A percentile compares a stretch with the other conserved stretches of the same genome.
Conservation (phyloP, 208 protist genomes). For the Vickermania spadyakhi region DNA sequence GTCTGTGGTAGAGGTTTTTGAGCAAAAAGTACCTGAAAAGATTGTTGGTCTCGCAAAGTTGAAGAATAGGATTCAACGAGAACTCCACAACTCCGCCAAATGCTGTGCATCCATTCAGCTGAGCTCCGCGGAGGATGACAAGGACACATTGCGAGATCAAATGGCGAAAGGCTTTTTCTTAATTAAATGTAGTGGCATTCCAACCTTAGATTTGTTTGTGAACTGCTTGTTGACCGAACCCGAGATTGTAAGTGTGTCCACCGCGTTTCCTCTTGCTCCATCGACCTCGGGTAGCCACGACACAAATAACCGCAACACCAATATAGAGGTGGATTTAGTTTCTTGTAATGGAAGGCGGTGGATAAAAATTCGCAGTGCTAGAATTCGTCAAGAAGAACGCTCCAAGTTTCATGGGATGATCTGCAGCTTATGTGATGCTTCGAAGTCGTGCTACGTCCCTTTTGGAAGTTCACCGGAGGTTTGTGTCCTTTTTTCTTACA, state of each 20-base stretch:
- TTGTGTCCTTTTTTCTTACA: constrained; percentile 16
- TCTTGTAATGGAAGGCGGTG: constrained; percentile 42
- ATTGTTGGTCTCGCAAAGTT: constrained; percentile 20
- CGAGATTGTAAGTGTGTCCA: constrained; percentile 26
- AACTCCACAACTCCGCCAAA: constrained; percentile 8
- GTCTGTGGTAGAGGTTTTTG: too few relatives aligned
- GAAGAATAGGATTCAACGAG: constrained; percentile 12
- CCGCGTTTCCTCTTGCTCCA: constrained; percentile 11
- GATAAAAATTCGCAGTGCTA: constrained; percentile 45
- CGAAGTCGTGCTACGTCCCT: background rate
- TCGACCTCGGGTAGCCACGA: background rate
- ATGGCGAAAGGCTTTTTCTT: constrained; percentile 10
- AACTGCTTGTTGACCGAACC: constrained; percentile 20
- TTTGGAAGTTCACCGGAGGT: constrained; percentile 17
- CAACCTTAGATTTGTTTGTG: constrained; percentile 20
- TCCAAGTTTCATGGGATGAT: constrained; percentile 6
- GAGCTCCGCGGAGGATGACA: background rate
- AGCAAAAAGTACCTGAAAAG: too few relatives aligned
- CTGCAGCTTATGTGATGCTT: background rate
- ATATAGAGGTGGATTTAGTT: constrained; percentile 44
- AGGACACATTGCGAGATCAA: background rate
- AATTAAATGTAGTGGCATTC: constrained; percentile 21
- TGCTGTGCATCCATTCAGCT: background rate
- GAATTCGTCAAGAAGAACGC: constrained; percentile 5
- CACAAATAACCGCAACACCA: background rate